Evolutionary conservation across 225 moss, liverwort and hornwort genomes (phyloP), one percentile per base, ranked within the genome.

Genomic region (Neckera pumila): DNA sequence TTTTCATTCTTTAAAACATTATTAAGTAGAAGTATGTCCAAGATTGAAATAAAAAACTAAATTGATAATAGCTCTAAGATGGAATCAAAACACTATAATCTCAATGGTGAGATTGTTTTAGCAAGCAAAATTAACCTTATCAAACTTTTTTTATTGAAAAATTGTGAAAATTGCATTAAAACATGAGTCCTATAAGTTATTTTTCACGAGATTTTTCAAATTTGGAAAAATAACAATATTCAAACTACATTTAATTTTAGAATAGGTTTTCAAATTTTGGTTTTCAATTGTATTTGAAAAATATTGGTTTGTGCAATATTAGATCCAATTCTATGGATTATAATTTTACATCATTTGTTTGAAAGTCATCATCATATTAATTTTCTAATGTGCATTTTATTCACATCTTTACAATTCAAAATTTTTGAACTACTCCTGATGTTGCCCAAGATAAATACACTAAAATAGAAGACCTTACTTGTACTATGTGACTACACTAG

Each of bases 381-480:
- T 45, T 73, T 28, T 10, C 1, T 17, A 45, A 45, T 6, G 3
- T 73, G 1, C 4, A 73, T 30, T 45, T 11, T 17, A 11, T 17
- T 17, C 6, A 73, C 26, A 45, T 72, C 17, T 27, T 43, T 43
- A 27, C 2, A 72, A 28, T 43, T 72, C 28, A 43, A 28, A 3
- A 0, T 2, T 73, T 73, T 28, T 27, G 27, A 43, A 43, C 2
- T 72, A 43, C 3, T 72, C 15, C 0, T 17, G 0, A 10, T 73
- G 10, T 28, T 73, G 17, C 0, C 9, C 0, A 1, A 2, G 27
- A 45, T 26, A 6, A 17, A 17, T 28, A 28, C 6, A 27, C 3
- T 43, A 17, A 28, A 1, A 9, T 17, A 28, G 10, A 9, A 45
- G 45, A 10, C 28, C 45, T 17, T 17, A 28, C 6, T 73, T 28